phyloP scores from a whole-genome alignment of 371 early-diverging fungal species.

The Choanephora cucurbitarum region DNA sequence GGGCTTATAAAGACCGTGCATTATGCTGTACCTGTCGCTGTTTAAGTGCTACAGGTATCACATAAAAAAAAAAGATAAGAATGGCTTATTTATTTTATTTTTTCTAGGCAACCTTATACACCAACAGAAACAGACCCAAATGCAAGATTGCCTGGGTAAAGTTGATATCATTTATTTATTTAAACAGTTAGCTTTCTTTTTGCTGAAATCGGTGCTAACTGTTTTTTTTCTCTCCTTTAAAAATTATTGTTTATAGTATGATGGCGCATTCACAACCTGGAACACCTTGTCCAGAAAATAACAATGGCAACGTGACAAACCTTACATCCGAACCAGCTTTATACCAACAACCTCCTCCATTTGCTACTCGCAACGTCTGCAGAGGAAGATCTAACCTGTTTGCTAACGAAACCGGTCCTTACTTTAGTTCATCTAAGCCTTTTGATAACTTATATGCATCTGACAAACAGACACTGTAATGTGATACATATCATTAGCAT shows the following conservation, averaged over 20 bases:
- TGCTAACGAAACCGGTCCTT: conserved; percentile 26
- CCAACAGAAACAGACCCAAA: conserved; percentile 9
- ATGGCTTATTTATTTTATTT: not conserved
- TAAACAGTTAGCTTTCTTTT: conserved; percentile 1
- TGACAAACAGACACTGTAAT: conserved; percentile 52
- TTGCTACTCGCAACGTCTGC: conserved; percentile 11
- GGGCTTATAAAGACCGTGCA: not conserved
- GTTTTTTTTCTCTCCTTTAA: not conserved
- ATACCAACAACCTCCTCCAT: conserved; percentile 14
- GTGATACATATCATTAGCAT: conserved; percentile 3
- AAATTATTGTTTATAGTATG: conserved; percentile 13
- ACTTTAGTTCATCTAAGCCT: conserved; percentile 43
- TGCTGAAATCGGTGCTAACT: not conserved
- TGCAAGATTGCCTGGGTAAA: conserved; percentile 26
- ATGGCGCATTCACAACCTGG: conserved; percentile 33
- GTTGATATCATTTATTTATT: conserved; percentile 2
- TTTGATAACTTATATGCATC: conserved; percentile 54
- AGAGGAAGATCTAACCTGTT: conserved; percentile 23
- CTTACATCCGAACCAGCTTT: conserved; percentile 3
- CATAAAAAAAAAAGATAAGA: conserved; percentile 7
- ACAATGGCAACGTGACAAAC: not conserved
- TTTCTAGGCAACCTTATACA: conserved; percentile 5
- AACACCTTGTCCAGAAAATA: conserved; percentile 29
- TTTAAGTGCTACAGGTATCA: conserved; percentile 29
- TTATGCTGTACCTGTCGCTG: conserved; percentile 30